phyloP scores from a whole-genome alignment of 192 early-diverging fungal species.

The Lobosporangium transversale region DNA sequence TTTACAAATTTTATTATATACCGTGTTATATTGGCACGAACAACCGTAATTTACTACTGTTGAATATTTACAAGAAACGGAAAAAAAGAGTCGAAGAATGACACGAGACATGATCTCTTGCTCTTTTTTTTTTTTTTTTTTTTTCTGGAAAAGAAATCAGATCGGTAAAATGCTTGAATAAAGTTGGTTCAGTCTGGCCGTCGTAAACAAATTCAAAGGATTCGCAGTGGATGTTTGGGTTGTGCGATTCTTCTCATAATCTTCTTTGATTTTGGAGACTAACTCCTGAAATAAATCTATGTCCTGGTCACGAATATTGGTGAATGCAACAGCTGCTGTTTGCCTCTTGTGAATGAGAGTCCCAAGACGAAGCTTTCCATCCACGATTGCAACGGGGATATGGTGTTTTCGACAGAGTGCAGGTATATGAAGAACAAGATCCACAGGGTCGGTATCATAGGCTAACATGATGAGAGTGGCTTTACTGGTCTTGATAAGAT shows the following conservation, averaged over 20 bases:
- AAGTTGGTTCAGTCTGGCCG: too few species aligned
- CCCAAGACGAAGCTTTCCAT: slow-evolving; percentile 94
- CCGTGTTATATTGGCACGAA: not conserved
- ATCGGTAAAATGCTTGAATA: too few species aligned
- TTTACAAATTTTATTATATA: not conserved
- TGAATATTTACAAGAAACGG: not conserved
- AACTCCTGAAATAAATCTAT: slow-evolving; percentile 77
- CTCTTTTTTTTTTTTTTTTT: not conserved
- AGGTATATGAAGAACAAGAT: slow-evolving; percentile 94
- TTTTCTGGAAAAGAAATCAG: not conserved
- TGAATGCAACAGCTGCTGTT: slow-evolving; percentile 91
- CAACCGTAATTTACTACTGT: not conserved
- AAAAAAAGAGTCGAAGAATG: not conserved
- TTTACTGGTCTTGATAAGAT: slow-evolving; percentile 94
- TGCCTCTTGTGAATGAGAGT: slow-evolving; percentile 98
- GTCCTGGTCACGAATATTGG: slow-evolving; percentile 90
- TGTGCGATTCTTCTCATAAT: slow-evolving; percentile 59
- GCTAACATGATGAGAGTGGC: slow-evolving; percentile 95
- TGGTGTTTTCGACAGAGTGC: slow-evolving; percentile 98
- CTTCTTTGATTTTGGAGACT: slow-evolving; percentile 57
- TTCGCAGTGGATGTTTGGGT: not conserved
- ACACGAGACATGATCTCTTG: not conserved
- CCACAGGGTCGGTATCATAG: slow-evolving; percentile 95
- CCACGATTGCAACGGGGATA: slow-evolving; percentile 95
- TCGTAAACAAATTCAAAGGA: too few species aligned